These are phyloP conservation scores for Fusarium anguioides DNA, from an alignment of 2,329 filamentous ascomycete genomes.

Conservation along the genomic window DNA sequence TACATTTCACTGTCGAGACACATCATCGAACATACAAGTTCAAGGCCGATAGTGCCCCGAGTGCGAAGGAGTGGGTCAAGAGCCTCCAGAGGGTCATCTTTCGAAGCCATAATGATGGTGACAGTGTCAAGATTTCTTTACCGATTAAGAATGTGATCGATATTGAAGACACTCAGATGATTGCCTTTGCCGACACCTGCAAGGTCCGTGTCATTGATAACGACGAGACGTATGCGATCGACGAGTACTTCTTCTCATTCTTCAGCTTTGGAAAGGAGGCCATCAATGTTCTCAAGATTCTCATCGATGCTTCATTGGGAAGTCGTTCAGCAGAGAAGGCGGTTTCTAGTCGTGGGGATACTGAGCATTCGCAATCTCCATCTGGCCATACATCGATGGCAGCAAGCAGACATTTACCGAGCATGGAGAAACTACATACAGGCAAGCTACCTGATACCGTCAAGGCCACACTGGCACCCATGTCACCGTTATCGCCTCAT, in stretches of 20 bases:
- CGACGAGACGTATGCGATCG: constrained; percentile 92
- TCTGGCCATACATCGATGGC: constrained; percentile 44
- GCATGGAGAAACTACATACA: constrained; percentile 50
- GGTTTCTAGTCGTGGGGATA: constrained; percentile 26
- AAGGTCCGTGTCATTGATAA: constrained; percentile 94
- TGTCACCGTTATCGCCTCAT: constrained; percentile 61
- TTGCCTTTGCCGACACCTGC: constrained; percentile 92
- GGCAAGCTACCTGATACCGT: constrained; percentile 65
- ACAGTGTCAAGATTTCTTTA: constrained; percentile 95
- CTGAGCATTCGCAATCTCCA: constrained; percentile 29
- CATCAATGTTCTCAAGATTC: constrained; percentile 77
- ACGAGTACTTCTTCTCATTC: constrained; percentile 99
- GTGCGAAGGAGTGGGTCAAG: constrained; percentile 97
- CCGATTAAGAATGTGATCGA: constrained; percentile 91
- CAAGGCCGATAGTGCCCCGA: constrained; percentile 85
- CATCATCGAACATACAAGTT: constrained; percentile 87
- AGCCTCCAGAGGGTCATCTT: constrained; percentile 95
- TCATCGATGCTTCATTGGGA: constrained; percentile 70
- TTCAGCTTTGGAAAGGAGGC: constrained; percentile 88
- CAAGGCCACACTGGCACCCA: constrained; percentile 68
- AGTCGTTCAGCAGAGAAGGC: constrained; percentile 45
- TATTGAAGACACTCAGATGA: constrained; percentile 89
- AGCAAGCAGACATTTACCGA: constrained; percentile 40
- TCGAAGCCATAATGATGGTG: constrained; percentile 92
- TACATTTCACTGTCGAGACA: constrained; percentile 84